phyloP scores from a whole-genome alignment of 345 rosid genomes.

The Linum lewisii region DNA sequence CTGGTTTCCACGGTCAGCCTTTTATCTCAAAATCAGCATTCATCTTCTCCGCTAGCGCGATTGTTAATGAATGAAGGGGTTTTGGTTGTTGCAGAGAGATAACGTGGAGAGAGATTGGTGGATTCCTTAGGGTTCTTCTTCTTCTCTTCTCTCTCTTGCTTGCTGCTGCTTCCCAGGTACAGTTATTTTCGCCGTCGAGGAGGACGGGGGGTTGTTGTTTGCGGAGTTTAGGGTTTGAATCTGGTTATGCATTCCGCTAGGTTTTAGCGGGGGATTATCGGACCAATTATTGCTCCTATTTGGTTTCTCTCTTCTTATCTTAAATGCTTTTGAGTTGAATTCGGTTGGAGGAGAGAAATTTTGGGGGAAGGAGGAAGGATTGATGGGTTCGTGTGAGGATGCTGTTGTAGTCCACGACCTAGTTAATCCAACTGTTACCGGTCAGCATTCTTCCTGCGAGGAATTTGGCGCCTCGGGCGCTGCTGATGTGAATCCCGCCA shows the following conservation, averaged over 20 bases:
- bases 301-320: background rate
- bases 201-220: background rate
- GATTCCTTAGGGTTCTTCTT: background rate
- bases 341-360: background rate
- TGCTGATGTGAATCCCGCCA: background rate
- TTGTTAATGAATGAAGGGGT: background rate
- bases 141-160: background rate
- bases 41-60: too few species aligned
- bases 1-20: too few species aligned
- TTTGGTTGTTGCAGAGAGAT: background rate
- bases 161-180: background rate
- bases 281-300: background rate
- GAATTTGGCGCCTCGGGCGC: background rate
- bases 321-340: background rate
- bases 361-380: background rate
- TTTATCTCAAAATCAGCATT: too few species aligned
- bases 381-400: background rate
- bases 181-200: too few species aligned
- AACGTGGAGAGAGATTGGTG: background rate
- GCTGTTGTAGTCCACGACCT: background rate
- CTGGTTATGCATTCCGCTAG: background rate
- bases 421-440: background rate
- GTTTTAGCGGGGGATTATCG: background rate
- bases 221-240: background rate
- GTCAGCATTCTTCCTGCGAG: background rate